phyloP scores from a whole-genome alignment of 495 filamentous ascomycete genomes.

The Penicillium parvum region DNA sequence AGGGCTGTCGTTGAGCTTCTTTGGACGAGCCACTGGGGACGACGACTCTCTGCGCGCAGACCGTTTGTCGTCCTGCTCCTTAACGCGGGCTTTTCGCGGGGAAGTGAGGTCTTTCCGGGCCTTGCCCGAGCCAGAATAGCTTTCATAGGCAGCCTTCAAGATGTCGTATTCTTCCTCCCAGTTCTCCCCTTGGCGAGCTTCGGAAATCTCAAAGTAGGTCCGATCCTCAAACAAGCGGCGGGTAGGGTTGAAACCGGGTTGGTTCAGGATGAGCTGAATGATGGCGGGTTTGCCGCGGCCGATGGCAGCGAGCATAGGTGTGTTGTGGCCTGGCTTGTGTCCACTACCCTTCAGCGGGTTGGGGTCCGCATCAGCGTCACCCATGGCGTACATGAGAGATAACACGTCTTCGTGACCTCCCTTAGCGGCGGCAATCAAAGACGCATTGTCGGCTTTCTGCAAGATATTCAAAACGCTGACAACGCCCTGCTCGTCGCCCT shows the following conservation, averaged over 20 bases:
- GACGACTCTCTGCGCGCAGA: slow-evolving; percentile 43
- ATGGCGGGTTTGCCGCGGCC: slow-evolving; percentile 83
- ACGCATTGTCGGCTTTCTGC: slow-evolving; percentile 74
- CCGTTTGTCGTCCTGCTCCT: slow-evolving; percentile 51
- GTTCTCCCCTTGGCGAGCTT: slow-evolving; percentile 71
- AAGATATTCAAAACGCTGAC: slow-evolving; percentile 72
- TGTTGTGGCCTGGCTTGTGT: slow-evolving; percentile 57
- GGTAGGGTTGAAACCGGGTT: slow-evolving; percentile 74
- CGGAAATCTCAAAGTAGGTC: slow-evolving; percentile 80
- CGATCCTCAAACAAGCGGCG: slow-evolving; percentile 60
- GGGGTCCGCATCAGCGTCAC: slow-evolving; percentile 75
- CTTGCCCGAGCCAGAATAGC: slow-evolving; percentile 44
- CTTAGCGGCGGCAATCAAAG: slow-evolving; percentile 84
- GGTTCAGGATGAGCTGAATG: slow-evolving; percentile 71
- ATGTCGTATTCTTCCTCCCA: slow-evolving; percentile 89
- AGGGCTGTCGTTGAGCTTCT: slow-evolving; percentile 37
- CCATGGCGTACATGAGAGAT: slow-evolving; percentile 78
- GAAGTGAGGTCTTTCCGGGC: slow-evolving; percentile 35
- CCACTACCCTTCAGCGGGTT: slow-evolving; percentile 47
- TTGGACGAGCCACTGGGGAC: slow-evolving; percentile 45
- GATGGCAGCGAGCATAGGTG: slow-evolving; percentile 91
- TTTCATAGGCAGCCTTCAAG: slow-evolving; percentile 74
- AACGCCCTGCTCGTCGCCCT: slow-evolving; percentile 77
- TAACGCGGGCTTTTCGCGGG: slow-evolving; percentile 55
- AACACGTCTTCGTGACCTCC: slow-evolving; percentile 86